Evolutionary conservation across 2,329 filamentous ascomycete species (phyloP), one percentile per base, ranked within the genome.

Genomic region (Ophiostoma sp.): DNA sequence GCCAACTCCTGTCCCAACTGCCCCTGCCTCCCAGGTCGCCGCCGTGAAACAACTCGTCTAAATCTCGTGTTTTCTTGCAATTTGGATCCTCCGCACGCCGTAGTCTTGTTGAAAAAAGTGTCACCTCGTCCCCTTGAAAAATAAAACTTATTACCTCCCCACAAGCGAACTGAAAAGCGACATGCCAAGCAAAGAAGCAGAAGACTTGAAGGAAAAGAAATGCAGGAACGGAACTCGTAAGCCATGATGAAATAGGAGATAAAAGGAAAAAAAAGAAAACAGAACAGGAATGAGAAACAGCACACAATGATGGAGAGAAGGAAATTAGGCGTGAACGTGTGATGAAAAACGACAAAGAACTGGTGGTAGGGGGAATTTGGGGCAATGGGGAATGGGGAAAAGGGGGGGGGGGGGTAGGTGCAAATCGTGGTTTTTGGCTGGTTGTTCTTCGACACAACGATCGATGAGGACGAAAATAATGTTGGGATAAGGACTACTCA

Each of bases 151-250:
- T 75, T 78, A 80, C 81, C 78, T 81, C 79, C 80, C 80, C 80
- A 81, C 79, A 80, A 82, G 80, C 80, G 80, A 76, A 74, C 75
- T 76, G 75, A 70, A 76, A 78, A 77, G 75, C 77, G 77, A 78
- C 75, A 79, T 78, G 77, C 79, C 78, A 79, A 78, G 77, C 75
- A 75, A 76, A 80, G 78, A 78, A 72, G 69, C 31, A 72, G 9
- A 63, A 48, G 6, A 64, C 28, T 6, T 11, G 6, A 25, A 52
- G 55, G 28, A 48, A 73, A 73, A 42, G 9, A 31, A 42, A 50
- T n/a, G 25, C 22, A 33, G 22, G 39, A 28, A 66, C 33, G 19
- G 17, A 63, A 63, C 70, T 71, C 42, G 70, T 57, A 55, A 52
- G 25, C 68, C 68, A 57, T 70, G 57, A 28, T 39, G 55, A 63